A percentile compares a stretch with the other conserved stretches of the same genome.
Evolutionary conservation across 2,329 filamentous ascomycete species (phyloP).

Genomic region (Colletotrichum lupini): DNA sequence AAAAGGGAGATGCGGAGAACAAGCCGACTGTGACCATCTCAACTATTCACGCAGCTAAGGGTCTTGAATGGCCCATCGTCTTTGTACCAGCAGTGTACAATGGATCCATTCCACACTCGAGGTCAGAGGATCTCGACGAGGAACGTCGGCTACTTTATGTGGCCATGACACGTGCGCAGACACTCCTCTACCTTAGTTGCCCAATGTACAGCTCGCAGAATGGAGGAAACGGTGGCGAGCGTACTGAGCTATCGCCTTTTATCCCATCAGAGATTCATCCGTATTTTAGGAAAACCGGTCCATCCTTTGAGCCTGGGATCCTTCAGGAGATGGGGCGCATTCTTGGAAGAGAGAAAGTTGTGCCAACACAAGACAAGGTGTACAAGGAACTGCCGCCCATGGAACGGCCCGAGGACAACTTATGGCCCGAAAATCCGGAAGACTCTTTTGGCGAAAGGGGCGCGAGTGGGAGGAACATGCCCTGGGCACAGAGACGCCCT

Average conservation of each 20-base stretch:
- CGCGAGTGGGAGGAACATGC: constrained; percentile 17
- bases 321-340: constrained; percentile 78
- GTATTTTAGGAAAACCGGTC: constrained; percentile 70
- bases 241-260: constrained; percentile 73
- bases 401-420: constrained; percentile 72
- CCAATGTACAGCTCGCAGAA: constrained; percentile 75
- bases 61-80: constrained; percentile 94
- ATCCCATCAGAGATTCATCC: constrained; percentile 59
- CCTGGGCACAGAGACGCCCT: constrained; percentile 17
- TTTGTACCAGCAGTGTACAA: constrained; percentile 92
- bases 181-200: constrained; percentile 85
- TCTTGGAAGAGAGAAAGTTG: constrained; percentile 65
- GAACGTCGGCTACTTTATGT: constrained; percentile 92
- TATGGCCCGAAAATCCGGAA: constrained; percentile 64
- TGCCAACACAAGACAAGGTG: constrained; percentile 65
- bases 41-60: constrained; percentile 96
- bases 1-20: constrained; percentile 66
- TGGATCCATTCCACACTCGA: constrained; percentile 89
- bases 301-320: constrained; percentile 72
- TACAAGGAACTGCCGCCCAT: constrained; percentile 63
- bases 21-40: constrained; percentile 85
- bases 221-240: constrained; percentile 64
- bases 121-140: constrained; percentile 87
- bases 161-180: constrained; percentile 94
- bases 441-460: constrained; percentile 24